Conservation (phyloP, 2,329 filamentous ascomycete genomes). For the Trichophyton mentagrophytes region DNA sequence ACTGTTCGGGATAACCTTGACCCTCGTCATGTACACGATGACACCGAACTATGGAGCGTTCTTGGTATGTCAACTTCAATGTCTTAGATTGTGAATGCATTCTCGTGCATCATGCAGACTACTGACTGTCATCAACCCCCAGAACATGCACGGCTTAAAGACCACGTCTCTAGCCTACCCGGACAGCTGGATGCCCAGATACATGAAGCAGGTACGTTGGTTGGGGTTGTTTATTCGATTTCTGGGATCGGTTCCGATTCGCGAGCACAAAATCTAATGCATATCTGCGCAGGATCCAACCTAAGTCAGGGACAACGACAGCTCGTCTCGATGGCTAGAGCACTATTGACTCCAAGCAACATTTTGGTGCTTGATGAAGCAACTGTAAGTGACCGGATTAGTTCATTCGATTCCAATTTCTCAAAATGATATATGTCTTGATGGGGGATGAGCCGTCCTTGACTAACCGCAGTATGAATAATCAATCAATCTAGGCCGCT, state of each 20-base stretch:
- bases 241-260: background rate
- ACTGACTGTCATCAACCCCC: background rate
- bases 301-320: conserved; percentile 91
- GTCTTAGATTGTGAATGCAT: background rate
- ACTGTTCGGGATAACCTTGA: conserved; percentile 91
- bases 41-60: conserved; percentile 94
- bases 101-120: background rate
- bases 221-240: background rate
- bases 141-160: conserved; percentile 90
- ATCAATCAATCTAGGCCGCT: conserved; percentile 38
- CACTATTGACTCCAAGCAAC: conserved; percentile 87
- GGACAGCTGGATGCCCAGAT: conserved; percentile 83
- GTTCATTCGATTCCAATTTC: background rate
- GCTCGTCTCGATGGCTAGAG: conserved; percentile 82
- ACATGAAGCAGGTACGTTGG: conserved; percentile 74
- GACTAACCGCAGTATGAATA: background rate
- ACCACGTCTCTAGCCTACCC: conserved; percentile 74
- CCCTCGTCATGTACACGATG: conserved; percentile 86
- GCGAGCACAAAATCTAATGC: background rate
- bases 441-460: background rate
- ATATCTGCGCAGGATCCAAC: conserved; percentile 59
- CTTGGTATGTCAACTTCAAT: conserved; percentile 44
- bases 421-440: background rate
- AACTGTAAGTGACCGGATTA: conserved; percentile 45
- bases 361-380: conserved; percentile 96